A percentile compares a stretch with the other conserved stretches of the same genome.
These are phyloP conservation scores for Penicillium polonicum DNA, from an alignment of 2,329 filamentous ascomycete genomes.

Conservation along the genomic window DNA sequence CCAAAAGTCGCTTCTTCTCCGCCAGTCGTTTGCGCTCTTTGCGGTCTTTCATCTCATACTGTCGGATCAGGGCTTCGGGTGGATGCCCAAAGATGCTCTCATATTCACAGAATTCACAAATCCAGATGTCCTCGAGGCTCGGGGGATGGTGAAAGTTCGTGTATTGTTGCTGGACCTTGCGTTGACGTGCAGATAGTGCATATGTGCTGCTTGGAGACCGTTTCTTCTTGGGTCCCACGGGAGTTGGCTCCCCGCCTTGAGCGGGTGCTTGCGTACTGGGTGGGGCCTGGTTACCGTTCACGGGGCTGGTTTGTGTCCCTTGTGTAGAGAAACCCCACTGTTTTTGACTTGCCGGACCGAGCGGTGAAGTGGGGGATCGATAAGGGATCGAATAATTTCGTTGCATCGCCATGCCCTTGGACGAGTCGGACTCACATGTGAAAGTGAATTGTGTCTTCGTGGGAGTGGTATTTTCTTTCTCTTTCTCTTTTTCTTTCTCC, in stretches of 20 bases:
- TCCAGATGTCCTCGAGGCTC: conserved; percentile 74
- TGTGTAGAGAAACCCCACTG: conserved; percentile 51
- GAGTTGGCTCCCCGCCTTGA: conserved; percentile 45
- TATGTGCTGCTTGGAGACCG: conserved; percentile 70
- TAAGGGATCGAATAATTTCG: conserved; percentile 47
- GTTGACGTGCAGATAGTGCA: conserved; percentile 69
- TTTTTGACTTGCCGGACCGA: conserved; percentile 34
- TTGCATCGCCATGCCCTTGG: conserved; percentile 74
- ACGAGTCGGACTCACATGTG: conserved; percentile 86
- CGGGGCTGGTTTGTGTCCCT: conserved; percentile 56
- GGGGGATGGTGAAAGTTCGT: conserved; percentile 74
- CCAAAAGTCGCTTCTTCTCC: conserved; percentile 79
- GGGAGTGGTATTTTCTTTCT: conserved; percentile 66
- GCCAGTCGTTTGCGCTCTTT: conserved; percentile 78
- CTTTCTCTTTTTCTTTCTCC: conserved; percentile 70
- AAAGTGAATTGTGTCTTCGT: conserved; percentile 93
- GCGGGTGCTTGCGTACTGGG: conserved; percentile 28
- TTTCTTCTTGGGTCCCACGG: conserved; percentile 62
- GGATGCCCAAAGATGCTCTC: conserved; percentile 90
- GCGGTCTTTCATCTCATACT: conserved; percentile 93
- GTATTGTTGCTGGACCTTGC: conserved; percentile 73
- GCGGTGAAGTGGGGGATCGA: conserved; percentile 33
- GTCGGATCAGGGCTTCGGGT: conserved; percentile 78
- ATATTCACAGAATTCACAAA: conserved; percentile 98
- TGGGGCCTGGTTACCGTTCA: conserved; percentile 27